Base-by-base conservation (phyloP, 164 flowering plant species). In the Malania oleifera region DNA sequence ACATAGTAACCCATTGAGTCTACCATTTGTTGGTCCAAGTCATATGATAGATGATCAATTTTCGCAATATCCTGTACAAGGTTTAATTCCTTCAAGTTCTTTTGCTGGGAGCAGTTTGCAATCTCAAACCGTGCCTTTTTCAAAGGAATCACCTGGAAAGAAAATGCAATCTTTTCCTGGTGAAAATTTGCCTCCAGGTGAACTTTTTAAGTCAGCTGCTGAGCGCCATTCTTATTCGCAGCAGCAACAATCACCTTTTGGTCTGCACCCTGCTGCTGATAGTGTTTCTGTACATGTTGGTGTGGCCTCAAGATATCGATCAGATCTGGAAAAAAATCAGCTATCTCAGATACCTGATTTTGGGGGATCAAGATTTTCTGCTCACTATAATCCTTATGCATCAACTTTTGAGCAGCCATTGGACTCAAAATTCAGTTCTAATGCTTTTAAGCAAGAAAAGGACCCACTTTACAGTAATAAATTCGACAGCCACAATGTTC, bases 331-430 rank as follows among this genome's bases (percentile, higher is more conserved):
- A 13, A 56, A 52, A 63, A 68, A 63, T 62, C 68, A 66, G 25
- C 50, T 70, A 7, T 47, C 82, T 60, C 68, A 24, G 2, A 19
- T 57, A 15, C 40, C 75, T 22, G 82, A 72, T 59, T 57, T 57
- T 63, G 72, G 64, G 44, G 82, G 71, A 56, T 76, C 84, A 10
- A 74, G 70, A 68, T 58, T 69, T 69, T 52, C 84, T 27, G 57
- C 71, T 28, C 84, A 80, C 63, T 73, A 73, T 64, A 85, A 86
- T 73, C 89, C 89, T 39, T 80, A 72, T 76, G 83, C 89, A 60
- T 76, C 96, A 34, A 79, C 87, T 52, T 80, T 80, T 73, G 90
- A 92, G 40, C 76, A 73, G 67, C 80, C 83, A 50, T 68, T 73
- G 19, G 70, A 65, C 65, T 72, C 82, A 44, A 78, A 64, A 43